Evolutionary conservation across 2,329 filamentous ascomycete species (phyloP).

Genomic region (Alternaria ventricosa): DNA sequence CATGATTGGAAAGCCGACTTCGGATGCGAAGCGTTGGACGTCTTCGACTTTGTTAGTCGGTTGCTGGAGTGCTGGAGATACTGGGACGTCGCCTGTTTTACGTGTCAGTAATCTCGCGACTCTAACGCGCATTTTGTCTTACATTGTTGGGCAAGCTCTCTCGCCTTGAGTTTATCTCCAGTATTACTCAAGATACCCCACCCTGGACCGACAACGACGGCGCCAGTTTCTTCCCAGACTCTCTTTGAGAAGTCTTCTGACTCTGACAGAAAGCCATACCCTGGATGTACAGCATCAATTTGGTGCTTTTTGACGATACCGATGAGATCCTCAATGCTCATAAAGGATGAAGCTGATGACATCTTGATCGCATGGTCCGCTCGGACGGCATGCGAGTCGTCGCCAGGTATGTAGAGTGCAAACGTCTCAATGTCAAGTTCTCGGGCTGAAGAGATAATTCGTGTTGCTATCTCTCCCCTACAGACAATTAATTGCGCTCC

Average conservation of each 20-base stretch:
- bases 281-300: conserved; percentile 65
- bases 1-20: conserved; percentile 63
- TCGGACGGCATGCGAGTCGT: conserved; percentile 61
- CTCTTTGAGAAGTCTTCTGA: conserved; percentile 57
- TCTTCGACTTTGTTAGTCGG: conserved; percentile 54
- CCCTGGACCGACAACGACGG: conserved; percentile 62
- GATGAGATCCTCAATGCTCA: conserved; percentile 59
- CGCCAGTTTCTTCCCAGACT: conserved; percentile 58
- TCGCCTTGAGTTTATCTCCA: conserved; percentile 63
- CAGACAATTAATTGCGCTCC: background rate
- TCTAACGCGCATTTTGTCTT: background rate
- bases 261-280: conserved; percentile 69
- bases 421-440: conserved; percentile 65
- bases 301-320: conserved; percentile 56
- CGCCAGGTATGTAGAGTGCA: conserved; percentile 62
- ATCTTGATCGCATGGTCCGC: conserved; percentile 61
- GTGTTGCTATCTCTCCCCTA: conserved; percentile 69
- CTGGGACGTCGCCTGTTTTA: conserved; percentile 54
- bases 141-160: conserved; percentile 59
- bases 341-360: conserved; percentile 59
- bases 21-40: conserved; percentile 64
- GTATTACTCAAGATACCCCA: conserved; percentile 63
- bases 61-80: conserved; percentile 56
- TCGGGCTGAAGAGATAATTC: conserved; percentile 65
- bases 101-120: background rate